Conservation (phyloP, 176 grass and related monocot species). For the Bolboschoenus planiculmis region DNA sequence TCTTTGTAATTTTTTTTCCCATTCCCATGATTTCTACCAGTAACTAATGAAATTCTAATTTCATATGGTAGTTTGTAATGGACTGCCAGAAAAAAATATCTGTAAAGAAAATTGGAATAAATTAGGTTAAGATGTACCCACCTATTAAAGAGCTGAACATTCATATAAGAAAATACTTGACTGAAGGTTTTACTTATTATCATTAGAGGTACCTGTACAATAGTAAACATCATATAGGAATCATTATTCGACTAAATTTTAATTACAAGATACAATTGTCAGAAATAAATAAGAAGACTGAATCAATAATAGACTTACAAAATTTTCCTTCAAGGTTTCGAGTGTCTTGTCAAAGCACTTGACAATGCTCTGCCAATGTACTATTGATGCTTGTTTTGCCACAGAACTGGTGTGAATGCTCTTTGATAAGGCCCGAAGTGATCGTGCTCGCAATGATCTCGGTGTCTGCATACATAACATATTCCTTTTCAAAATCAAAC, state of each 20-base stretch:
- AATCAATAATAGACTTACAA: conserved; percentile 36
- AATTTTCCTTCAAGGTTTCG: conserved; percentile 52
- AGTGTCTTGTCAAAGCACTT: conserved; percentile 53
- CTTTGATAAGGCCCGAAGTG: conserved; percentile 67
- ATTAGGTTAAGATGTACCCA: conserved; percentile 23
- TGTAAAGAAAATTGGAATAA: background rate
- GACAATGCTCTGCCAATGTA: conserved; percentile 77
- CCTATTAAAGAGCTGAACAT: conserved; percentile 95
- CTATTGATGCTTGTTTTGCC: conserved; percentile 64
- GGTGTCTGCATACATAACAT: conserved; percentile 51
- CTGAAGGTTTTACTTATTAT: conserved; percentile 79
- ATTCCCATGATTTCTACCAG: background rate
- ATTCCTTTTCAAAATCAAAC: background rate
- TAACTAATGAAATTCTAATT: background rate
- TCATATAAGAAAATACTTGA: conserved; percentile 84
- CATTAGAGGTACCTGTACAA: conserved; percentile 62
- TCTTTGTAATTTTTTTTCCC: background rate
- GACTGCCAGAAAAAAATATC: background rate
- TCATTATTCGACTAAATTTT: background rate
- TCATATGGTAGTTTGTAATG: background rate
- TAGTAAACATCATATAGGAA: conserved; percentile 18
- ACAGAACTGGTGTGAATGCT: conserved; percentile 51
- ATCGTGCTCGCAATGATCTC: conserved; percentile 52
- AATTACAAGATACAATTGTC: background rate
- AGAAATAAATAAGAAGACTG: background rate